A percentile compares a stretch with the other conserved stretches of the same genome.
Conservation (phyloP, 2,329 filamentous ascomycete genomes). For the Sclerotinia glacialis region DNA sequence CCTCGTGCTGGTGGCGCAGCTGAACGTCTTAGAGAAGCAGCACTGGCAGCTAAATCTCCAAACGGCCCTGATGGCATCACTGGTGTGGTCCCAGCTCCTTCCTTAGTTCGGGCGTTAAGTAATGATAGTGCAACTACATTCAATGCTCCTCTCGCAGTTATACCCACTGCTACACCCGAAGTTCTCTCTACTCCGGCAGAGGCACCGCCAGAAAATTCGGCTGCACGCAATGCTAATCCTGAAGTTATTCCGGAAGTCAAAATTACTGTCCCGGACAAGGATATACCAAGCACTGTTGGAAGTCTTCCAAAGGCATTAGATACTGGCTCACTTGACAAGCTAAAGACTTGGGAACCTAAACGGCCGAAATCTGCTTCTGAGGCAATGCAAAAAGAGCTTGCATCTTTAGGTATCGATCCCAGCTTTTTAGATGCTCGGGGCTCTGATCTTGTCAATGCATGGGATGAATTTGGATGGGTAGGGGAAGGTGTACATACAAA, state of each 20-base stretch:
- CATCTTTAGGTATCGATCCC: slow-evolving; percentile 68
- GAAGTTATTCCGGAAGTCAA: slow-evolving; percentile 57
- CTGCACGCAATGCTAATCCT: slow-evolving; percentile 32
- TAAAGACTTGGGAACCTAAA: slow-evolving; percentile 35
- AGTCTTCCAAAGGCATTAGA: slow-evolving; percentile 41
- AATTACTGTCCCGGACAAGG: slow-evolving; percentile 50
- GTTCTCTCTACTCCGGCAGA: background rate
- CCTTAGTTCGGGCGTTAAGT: slow-evolving; percentile 44
- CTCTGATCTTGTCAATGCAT: slow-evolving; percentile 74
- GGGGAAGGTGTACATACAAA: slow-evolving; percentile 71
- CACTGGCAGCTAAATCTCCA: slow-evolving; percentile 50
- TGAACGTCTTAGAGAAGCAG: slow-evolving; percentile 61
- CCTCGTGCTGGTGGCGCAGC: slow-evolving; percentile 84
- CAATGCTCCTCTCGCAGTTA: slow-evolving; percentile 24
- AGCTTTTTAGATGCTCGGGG: slow-evolving; percentile 72
- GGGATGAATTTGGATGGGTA: slow-evolving; percentile 88
- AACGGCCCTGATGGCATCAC: slow-evolving; percentile 87
- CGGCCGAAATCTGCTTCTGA: slow-evolving; percentile 38
- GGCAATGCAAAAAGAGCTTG: slow-evolving; percentile 39
- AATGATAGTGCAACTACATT: slow-evolving; percentile 41
- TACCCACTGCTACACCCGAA: slow-evolving; percentile 30
- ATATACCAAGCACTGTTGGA: slow-evolving; percentile 45
- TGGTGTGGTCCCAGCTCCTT: slow-evolving; percentile 78
- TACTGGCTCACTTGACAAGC: slow-evolving; percentile 35
- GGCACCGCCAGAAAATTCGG: slow-evolving; percentile 23